These are phyloP conservation scores for Mimosa bimucronata DNA, from an alignment of 306 rosid species.

Conservation along the genomic window DNA sequence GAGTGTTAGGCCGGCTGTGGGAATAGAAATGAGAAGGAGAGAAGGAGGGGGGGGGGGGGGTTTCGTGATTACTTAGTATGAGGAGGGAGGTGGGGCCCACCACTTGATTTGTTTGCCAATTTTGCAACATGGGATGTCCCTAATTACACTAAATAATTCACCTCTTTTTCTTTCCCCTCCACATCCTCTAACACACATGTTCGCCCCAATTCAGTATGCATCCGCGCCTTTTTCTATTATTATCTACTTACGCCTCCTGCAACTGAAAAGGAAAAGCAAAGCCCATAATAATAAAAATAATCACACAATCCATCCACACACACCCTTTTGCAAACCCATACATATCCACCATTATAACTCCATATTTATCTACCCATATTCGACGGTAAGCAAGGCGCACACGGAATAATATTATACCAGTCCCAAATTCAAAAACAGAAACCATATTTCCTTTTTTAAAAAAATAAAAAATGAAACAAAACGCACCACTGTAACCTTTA, in stretches of 20 bases:
- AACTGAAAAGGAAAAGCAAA: neutral
- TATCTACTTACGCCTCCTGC: constrained; percentile 28
- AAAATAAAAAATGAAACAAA: neutral
- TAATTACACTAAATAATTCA: constrained; percentile 50
- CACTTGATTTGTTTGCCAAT: constrained; percentile 61
- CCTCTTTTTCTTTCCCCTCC: constrained; percentile 32
- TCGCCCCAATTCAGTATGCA: constrained; percentile 47
- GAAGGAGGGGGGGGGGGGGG: too few species aligned
- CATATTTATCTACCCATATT: neutral
- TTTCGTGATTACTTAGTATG: constrained; percentile 7
- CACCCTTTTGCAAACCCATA: neutral
- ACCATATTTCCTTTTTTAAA: neutral
- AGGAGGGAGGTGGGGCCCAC: constrained; percentile 39
- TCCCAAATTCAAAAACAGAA: neutral
- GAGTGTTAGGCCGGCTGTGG: constrained; percentile 1
- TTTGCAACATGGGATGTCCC: constrained; percentile 72
- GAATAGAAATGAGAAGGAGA: neutral
- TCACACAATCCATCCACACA: neutral
- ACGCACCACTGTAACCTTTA: constrained; percentile 40
- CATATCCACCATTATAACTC: neutral
- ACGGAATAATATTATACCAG: neutral
- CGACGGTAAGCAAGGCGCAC: neutral
- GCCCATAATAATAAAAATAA: neutral
- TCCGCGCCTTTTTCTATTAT: constrained; percentile 12
- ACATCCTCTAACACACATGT: constrained; percentile 45